Percentiles rank a stretch among this genome's conserved stretches.
Evolutionary conservation across 495 filamentous ascomycete species (phyloP).

Genomic region (Trichoderma reesei): DNA sequence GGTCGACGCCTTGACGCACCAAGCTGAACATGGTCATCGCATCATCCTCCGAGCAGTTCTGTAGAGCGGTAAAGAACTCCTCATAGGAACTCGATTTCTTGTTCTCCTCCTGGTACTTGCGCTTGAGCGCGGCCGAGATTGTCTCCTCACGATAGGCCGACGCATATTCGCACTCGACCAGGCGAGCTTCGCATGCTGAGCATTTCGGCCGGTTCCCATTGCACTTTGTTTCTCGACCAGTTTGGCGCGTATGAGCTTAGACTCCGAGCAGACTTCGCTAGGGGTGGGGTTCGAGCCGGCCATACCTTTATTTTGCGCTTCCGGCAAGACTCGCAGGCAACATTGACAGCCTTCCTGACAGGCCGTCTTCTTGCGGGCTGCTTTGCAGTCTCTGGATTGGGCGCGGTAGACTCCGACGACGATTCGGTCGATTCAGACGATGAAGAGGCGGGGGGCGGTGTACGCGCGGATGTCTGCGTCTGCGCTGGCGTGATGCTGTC

Average conservation of each 20-base stretch:
- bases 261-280: neutral
- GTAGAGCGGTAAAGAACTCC: neutral
- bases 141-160: neutral
- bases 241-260: neutral
- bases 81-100: neutral
- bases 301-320: conserved; percentile 6
- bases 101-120: neutral
- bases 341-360: neutral
- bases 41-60: neutral
- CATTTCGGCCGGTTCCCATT: neutral
- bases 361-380: neutral
- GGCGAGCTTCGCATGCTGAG: neutral
- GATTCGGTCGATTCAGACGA: neutral
- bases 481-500: neutral
- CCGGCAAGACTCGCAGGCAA: conserved; percentile 7
- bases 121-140: neutral
- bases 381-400: no score
- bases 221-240: neutral
- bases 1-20: neutral
- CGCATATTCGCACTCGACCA: neutral
- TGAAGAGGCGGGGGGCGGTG: neutral
- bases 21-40: conserved; percentile 1
- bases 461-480: neutral
- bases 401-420: no score
- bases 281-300: neutral